Base-by-base conservation (phyloP, 148 eudicot genomes). In the Dianthus caryophyllus region DNA sequence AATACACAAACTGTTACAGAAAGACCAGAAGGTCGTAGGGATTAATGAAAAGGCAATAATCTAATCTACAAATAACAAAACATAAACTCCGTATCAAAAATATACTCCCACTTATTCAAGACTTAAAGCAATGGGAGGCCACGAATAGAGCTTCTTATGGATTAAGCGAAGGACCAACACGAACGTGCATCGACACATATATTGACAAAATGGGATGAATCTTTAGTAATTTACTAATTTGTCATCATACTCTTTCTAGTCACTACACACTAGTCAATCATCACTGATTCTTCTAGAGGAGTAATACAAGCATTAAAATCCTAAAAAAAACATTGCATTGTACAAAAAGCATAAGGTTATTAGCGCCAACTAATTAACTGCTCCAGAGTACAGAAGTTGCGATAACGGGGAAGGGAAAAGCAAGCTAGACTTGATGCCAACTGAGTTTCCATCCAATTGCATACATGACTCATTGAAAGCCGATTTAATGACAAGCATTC, bases 381-480 rank as follows among this genome's bases (percentile, higher is more conserved):
- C 44, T 41, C 44, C 44, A 9, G 1, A 30, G 62, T 58, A 36
- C 16, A 17, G 41, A 58, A 7, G 21, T 29, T 58, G 15, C 41
- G 1, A 17, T 12, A 56, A 25, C n/a, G 36, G 62, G 22, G 54
- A 25, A 56, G 20, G 24, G 41, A 6, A 6, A 59, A 27, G 57
- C 25, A 49, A 25, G 33, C 8, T 15, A 20, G 44, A 65, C 68
- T 38, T 61, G 41, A 46, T 16, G 54, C 54, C 38, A 41, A 65
- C 47, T 14, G 26, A 33, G 53, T 9, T 6, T n/a, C n/a, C 68
- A 47, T 33, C 38, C 38, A 33, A 33, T 33, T 33, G 38, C 3
- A 33, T 65, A 46, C 41, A 47, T 17, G 54, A 47, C 57, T 30
- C 33, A 51, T 63, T 39, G 33, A 63, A 29, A 43, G 52, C 56